Evolutionary conservation across 2,329 filamentous ascomycete genomes (phyloP).

Genomic region (Aspergillus sp.): DNA sequence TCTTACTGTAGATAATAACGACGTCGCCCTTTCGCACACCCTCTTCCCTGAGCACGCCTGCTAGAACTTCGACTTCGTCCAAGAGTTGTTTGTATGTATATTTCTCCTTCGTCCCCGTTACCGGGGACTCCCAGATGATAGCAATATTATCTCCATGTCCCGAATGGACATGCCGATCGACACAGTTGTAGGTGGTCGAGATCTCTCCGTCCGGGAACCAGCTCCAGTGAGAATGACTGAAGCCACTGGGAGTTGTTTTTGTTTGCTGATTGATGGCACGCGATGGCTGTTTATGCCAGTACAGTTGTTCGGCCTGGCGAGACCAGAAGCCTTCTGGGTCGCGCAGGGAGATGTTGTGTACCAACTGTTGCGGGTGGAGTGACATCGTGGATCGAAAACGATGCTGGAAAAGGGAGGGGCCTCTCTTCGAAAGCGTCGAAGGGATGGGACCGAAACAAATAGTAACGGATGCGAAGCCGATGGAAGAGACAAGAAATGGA

Average conservation of each 20-base stretch:
- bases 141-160: conserved; percentile 74
- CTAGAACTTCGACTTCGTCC: conserved; percentile 76
- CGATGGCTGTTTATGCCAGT: conserved; percentile 78
- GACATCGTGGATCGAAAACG: conserved; percentile 21
- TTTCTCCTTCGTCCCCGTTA: conserved; percentile 70
- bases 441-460: neutral
- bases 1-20: conserved; percentile 81
- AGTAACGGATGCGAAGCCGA: neutral
- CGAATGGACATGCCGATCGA: conserved; percentile 81
- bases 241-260: conserved; percentile 63
- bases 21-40: conserved; percentile 82
- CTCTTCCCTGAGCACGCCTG: conserved; percentile 78
- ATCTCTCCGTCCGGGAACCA: conserved; percentile 92
- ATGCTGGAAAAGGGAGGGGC: neutral
- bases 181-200: conserved; percentile 87
- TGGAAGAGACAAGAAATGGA: neutral
- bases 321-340: conserved; percentile 75
- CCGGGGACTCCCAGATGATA: conserved; percentile 85
- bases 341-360: conserved; percentile 61
- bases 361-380: conserved; percentile 49
- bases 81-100: conserved; percentile 76
- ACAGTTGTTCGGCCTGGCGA: conserved; percentile 69
- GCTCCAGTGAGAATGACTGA: conserved; percentile 74
- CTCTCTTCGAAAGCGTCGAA: neutral
- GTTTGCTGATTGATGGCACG: conserved; percentile 60